Evolutionary conservation across 2,329 filamentous ascomycete genomes (phyloP), one percentile per base, ranked within the genome.

Genomic region (Pseudomassariella vexata): DNA sequence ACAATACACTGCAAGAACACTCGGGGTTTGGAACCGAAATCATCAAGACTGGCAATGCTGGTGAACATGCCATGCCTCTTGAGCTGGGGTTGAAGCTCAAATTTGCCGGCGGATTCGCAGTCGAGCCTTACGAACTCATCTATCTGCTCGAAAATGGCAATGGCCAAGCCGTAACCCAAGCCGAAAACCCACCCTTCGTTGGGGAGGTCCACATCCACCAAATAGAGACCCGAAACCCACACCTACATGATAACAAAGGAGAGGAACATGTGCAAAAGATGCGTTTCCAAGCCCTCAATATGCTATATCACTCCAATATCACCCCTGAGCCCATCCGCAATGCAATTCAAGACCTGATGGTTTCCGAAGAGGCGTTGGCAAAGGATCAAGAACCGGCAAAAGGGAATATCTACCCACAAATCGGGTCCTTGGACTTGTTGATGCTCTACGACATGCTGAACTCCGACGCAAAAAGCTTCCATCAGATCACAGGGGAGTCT

Each of bases 11-110:
- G 9, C 34, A 38, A 11, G 23, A 30, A n/a, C 28, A 30, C 12
- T 34, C 29, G 18, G 24, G 36, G 7, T 31, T 28, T 7, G 28
- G 24, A 25, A 24, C 19, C 16, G 41, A 44, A n/a, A 37, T 52
- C 11, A 43, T 57, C 27, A 44, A 45, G 4, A 57, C 54, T 1
- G 54, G 50, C 8, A 57, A 57, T 30, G 52, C 54, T 2, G 54
- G 51, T 19, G 52, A 56, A 35, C 52, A 56, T 30, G 50, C 53
- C 36, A 58, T 63, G 48, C 53, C 48, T 9, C 51, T 62, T 37
- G 49, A 48, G 6, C 41, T 64, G n/a, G 60, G 55, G 2, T 31
- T 47, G 8, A 51, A 57, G 40, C 40, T 56, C 18, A 34, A 46
- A 11, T 31, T 53, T 21, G 54, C 53, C 1, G 40, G 46, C 22